Evolutionary conservation across 2,329 filamentous ascomycete species (phyloP).

Genomic region (Pseudocercospora fuligena): DNA sequence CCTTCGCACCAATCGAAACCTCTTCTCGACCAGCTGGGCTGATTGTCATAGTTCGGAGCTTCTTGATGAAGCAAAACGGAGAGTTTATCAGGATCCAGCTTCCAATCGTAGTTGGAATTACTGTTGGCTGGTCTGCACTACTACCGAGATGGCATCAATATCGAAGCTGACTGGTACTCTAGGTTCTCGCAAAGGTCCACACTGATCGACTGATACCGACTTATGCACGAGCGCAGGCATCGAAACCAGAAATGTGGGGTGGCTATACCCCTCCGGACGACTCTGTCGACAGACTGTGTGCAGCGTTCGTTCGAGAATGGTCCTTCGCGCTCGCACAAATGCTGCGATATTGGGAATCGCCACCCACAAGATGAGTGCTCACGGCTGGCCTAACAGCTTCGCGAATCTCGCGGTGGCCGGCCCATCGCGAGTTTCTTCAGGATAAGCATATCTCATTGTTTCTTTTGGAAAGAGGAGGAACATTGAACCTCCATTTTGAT

Average conservation of each 20-base stretch:
- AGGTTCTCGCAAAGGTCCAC: slow-evolving; percentile 65
- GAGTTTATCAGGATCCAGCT: slow-evolving; percentile 66
- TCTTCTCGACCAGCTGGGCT: not conserved
- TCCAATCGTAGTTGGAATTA: slow-evolving; percentile 77
- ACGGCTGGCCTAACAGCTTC: not conserved
- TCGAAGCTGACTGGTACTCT: not conserved
- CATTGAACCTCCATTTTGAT: not conserved
- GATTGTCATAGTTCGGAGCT: slow-evolving; percentile 56
- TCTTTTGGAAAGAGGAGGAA: slow-evolving; percentile 6
- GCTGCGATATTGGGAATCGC: slow-evolving; percentile 69
- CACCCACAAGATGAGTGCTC: slow-evolving; percentile 49
- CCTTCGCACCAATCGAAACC: not conserved
- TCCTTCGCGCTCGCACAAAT: slow-evolving; percentile 66
- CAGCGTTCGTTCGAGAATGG: slow-evolving; percentile 71
- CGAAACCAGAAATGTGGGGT: slow-evolving; percentile 72
- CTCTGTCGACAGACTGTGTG: slow-evolving; percentile 63
- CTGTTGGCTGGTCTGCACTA: slow-evolving; percentile 64
- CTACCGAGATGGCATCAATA: not conserved
- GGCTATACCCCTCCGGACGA: slow-evolving; percentile 60
- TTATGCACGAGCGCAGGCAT: slow-evolving; percentile 66
- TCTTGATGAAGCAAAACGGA: slow-evolving; percentile 66
- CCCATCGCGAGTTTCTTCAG: not conserved
- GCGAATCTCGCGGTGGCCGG: not conserved
- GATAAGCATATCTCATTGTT: slow-evolving; percentile 3
- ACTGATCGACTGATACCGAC: slow-evolving; percentile 65